A percentile compares a stretch with the other conserved stretches of the same genome.
These are phyloP conservation scores for Letharia columbiana DNA, from an alignment of 495 filamentous ascomycete genomes.

Conservation along the genomic window DNA sequence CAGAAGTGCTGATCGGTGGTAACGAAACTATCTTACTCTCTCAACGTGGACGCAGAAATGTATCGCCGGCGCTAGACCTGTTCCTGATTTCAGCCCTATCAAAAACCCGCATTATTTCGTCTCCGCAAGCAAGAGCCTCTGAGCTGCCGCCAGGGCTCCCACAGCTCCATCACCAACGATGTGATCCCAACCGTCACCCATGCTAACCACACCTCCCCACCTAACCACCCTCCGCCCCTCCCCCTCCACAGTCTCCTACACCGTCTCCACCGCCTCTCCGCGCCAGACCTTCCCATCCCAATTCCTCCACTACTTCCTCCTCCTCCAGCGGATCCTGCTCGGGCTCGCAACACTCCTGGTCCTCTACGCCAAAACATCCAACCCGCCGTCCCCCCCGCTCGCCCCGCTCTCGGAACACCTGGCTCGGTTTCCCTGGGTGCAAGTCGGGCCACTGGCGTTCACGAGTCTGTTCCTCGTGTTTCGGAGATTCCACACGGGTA, in stretches of 20 bases:
- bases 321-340: constrained; percentile 41
- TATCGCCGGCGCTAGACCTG: constrained; percentile 19
- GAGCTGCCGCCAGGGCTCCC: background rate
- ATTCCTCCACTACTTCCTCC: constrained; percentile 41
- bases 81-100: constrained; percentile 19
- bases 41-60: background rate
- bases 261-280: constrained; percentile 62
- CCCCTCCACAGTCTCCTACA: constrained; percentile 78
- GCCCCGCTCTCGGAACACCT: constrained; percentile 31
- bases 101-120: background rate
- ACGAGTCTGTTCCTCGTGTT: constrained; percentile 41
- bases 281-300: constrained; percentile 50
- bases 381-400: constrained; percentile 33
- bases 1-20: background rate
- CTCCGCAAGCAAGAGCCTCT: background rate
- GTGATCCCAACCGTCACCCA: constrained; percentile 22
- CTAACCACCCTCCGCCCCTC: constrained; percentile 67
- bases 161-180: background rate
- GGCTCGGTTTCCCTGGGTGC: constrained; percentile 28
- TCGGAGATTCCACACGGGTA: constrained; percentile 43
- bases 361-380: constrained; percentile 30
- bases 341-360: constrained; percentile 37
- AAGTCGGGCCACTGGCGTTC: constrained; percentile 29
- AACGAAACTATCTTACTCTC: background rate
- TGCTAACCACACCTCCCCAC: constrained; percentile 44